phyloP scores from a whole-genome alignment of 805 yeast genomes.

The Kodamaea laetipori region DNA sequence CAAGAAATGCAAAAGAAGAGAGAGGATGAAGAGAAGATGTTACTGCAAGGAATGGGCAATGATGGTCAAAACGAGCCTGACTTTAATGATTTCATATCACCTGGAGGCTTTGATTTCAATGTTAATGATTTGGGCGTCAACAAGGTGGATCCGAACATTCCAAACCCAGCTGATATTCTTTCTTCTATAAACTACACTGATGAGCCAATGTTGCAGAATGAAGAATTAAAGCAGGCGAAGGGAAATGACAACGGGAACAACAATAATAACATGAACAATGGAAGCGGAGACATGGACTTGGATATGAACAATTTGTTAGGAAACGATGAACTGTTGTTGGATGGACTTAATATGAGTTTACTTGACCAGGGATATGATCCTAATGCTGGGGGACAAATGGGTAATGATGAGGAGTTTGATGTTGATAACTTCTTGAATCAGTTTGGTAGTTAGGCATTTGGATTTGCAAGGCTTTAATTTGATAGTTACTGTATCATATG shows the following conservation, averaged over 20 bases:
- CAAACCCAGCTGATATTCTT: constrained; percentile 37
- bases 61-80: constrained; percentile 12
- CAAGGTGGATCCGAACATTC: constrained; percentile 23
- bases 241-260: constrained; percentile 2
- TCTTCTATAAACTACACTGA: constrained; percentile 29
- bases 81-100: constrained; percentile 24
- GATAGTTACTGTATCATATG: too few relatives aligned
- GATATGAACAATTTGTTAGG: constrained; percentile 41
- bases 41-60: constrained; percentile 12
- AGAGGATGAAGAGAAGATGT: constrained; percentile 12
- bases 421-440: constrained; percentile 48
- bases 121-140: constrained; percentile 21
- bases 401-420: constrained; percentile 45
- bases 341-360: constrained; percentile 44
- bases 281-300: constrained; percentile 18
- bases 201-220: constrained; percentile 10
- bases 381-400: constrained; percentile 21
- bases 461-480: too few relatives aligned
- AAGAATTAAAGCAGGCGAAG: constrained; percentile 2
- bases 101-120: constrained; percentile 30
- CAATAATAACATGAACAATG: constrained; percentile 7
- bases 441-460: constrained; percentile 31
- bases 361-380: constrained; percentile 36
- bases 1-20: constrained; percentile 18
- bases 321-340: constrained; percentile 43